A percentile compares a stretch with the other conserved stretches of the same genome.
These are phyloP conservation scores for Fusarium sp. DNA, from an alignment of 2,329 filamentous ascomycete species.

Conservation along the genomic window DNA sequence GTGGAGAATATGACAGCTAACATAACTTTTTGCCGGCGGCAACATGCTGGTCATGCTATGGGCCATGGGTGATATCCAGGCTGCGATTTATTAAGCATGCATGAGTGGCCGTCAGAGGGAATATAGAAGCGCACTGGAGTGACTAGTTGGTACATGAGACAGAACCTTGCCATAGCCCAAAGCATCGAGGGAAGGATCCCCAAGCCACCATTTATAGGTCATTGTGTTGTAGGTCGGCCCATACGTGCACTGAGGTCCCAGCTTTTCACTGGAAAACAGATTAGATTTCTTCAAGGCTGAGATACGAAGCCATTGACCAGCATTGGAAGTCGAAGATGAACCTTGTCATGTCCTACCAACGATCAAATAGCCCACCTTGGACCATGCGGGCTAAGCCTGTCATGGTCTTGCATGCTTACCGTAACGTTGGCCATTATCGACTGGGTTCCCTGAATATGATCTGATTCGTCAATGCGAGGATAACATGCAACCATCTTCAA, in stretches of 20 bases:
- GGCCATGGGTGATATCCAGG: constrained; percentile 18
- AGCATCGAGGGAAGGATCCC: neutral
- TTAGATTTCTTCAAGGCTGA: neutral
- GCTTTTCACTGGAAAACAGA: neutral
- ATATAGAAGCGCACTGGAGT: neutral
- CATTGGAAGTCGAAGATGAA: constrained; percentile 3
- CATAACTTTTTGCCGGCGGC: constrained; percentile 36
- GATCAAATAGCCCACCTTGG: constrained; percentile 16
- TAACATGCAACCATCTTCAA: constrained; percentile 24
- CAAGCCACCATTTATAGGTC: constrained; percentile 19
- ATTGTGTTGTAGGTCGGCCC: neutral
- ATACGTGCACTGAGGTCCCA: neutral
- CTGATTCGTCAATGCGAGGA: constrained; percentile 28
- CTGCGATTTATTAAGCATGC: constrained; percentile 8
- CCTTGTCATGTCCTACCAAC: constrained; percentile 4
- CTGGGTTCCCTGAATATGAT: constrained; percentile 6
- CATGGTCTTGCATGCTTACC: constrained; percentile 36
- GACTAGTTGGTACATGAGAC: constrained; percentile 6
- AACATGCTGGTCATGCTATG: constrained; percentile 8
- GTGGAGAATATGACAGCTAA: constrained; percentile 36
- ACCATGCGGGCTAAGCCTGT: constrained; percentile 32
- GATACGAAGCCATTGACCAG: neutral
- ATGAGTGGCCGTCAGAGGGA: constrained; percentile 12
- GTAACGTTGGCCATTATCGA: constrained; percentile 33
- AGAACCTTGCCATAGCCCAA: neutral